phyloP scores from a whole-genome alignment of 2,329 filamentous ascomycete species.

The Fusarium subglutinans region DNA sequence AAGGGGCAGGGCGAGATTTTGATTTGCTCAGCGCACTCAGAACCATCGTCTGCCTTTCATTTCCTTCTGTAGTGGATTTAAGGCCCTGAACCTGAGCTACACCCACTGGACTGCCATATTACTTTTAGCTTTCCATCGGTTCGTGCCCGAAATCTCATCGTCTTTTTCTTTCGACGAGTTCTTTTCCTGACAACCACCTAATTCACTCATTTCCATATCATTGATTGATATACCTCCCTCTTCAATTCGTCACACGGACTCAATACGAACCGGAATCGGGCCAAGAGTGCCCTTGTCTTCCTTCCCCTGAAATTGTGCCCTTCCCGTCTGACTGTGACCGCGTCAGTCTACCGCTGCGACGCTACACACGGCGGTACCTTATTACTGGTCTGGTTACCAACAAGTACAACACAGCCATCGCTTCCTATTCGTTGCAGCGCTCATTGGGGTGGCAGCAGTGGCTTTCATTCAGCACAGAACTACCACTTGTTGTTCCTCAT shows the following conservation, averaged over 20 bases:
- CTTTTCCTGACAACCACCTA: neutral
- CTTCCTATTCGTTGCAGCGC: constrained; percentile 9
- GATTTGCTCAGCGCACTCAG: constrained; percentile 19
- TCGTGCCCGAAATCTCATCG: constrained; percentile 4
- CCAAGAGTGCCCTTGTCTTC: constrained; percentile 28
- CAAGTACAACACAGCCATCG: neutral
- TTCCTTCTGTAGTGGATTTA: constrained; percentile 19
- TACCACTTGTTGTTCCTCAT: constrained; percentile 23
- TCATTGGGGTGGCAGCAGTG: constrained; percentile 3
- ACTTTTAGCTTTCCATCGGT: neutral
- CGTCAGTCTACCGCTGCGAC: constrained; percentile 27
- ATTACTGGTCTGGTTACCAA: constrained; percentile 27
- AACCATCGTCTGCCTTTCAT: constrained; percentile 36
- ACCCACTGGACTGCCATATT: neutral
- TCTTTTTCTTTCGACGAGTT: neutral
- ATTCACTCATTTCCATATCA: constrained; percentile 2
- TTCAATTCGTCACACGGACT: constrained; percentile 2
- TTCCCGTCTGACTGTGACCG: constrained; percentile 32
- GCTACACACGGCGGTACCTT: constrained; percentile 11
- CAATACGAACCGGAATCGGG: constrained; percentile 4
- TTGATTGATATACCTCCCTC: constrained; percentile 19
- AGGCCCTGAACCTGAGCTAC: constrained; percentile 10
- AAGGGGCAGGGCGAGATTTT: constrained; percentile 2
- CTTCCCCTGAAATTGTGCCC: constrained; percentile 26
- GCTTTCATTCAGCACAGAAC: constrained; percentile 9